Percentiles rank a stretch among this genome's conserved stretches.
phyloP scores from a whole-genome alignment of 1,284 basidiomycete species.

The Boletus mariae region DNA sequence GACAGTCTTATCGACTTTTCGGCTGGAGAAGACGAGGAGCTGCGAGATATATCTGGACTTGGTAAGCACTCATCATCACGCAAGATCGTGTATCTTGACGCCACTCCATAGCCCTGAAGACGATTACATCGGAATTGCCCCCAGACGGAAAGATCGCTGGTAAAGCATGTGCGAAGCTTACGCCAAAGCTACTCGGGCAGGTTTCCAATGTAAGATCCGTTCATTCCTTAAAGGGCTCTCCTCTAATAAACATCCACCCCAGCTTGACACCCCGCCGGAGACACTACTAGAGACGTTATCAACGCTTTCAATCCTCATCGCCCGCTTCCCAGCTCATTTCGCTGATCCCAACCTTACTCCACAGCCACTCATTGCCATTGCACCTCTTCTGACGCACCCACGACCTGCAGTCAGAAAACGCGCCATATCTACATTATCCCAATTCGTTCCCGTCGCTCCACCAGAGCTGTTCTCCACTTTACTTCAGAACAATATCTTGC shows the following conservation, averaged over 20 bases:
- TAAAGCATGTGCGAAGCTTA: constrained; percentile 80
- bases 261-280: constrained; percentile 76
- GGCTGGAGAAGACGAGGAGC: constrained; percentile 81
- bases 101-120: constrained; percentile 74
- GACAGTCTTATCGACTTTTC: constrained; percentile 85
- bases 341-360: constrained; percentile 50
- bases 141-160: constrained; percentile 74
- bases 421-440: constrained; percentile 80
- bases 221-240: not conserved
- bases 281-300: constrained; percentile 86
- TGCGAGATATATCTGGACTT: constrained; percentile 90
- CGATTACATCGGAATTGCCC: constrained; percentile 87
- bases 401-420: constrained; percentile 88
- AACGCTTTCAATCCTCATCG: constrained; percentile 88
- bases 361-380: constrained; percentile 68
- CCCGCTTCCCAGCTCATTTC: constrained; percentile 78
- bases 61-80: constrained; percentile 48
- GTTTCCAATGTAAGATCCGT: constrained; percentile 61
- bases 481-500: constrained; percentile 56
- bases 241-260: constrained; percentile 19
- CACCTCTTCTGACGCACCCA: constrained; percentile 70
- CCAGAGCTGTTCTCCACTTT: constrained; percentile 54
- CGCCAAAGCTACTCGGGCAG: constrained; percentile 80
- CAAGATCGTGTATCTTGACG: constrained; percentile 3
- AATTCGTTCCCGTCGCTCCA: constrained; percentile 70